These are phyloP conservation scores for Dendrobium officinale DNA, from an alignment of 106 monocot species.

Conservation along the genomic window DNA sequence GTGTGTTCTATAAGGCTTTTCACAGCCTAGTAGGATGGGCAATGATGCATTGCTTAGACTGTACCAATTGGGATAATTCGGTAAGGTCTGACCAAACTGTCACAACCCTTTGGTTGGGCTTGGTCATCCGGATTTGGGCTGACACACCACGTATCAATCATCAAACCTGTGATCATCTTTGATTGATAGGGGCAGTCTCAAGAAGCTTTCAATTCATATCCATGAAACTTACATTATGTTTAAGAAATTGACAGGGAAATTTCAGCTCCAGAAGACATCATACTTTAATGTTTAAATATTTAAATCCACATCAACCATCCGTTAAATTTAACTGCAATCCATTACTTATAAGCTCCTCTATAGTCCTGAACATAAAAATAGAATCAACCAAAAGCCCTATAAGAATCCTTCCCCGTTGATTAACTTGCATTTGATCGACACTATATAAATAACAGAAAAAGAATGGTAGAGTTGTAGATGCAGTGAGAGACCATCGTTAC, in stretches of 20 bases:
- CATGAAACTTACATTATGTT: not conserved
- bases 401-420: not conserved
- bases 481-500: not conserved
- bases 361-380: not conserved
- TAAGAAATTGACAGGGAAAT: not conserved
- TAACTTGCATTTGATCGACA: not conserved
- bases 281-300: not conserved
- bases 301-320: not conserved
- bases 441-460: not conserved
- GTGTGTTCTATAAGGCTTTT: too few species aligned
- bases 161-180: not conserved
- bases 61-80: too few species aligned
- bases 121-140: too few species aligned
- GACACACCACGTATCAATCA: not conserved
- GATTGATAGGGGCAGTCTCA: not conserved
- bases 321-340: not conserved
- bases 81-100: too few species aligned
- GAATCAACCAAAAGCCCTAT: not conserved
- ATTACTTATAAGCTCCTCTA: not conserved
- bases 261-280: not conserved
- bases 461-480: not conserved
- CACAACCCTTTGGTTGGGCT: too few species aligned
- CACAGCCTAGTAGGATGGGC: too few species aligned
- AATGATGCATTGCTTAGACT: too few species aligned
- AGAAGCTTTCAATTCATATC: not conserved